Evolutionary conservation across 1,284 basidiomycete species (phyloP).

Genomic region (Cutaneotrichosporon sp.): DNA sequence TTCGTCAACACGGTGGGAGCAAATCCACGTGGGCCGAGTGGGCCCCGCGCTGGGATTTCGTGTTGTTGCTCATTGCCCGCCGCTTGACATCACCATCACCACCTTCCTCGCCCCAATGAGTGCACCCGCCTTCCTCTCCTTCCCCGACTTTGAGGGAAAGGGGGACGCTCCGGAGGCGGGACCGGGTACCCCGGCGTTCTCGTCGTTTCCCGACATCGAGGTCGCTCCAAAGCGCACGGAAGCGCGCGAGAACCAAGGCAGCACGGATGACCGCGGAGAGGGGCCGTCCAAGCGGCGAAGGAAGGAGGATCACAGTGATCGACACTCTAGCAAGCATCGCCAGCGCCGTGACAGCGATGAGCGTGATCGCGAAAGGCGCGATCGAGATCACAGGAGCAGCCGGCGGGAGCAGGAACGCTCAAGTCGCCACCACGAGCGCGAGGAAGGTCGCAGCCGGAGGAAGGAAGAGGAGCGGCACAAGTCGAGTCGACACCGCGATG

Average conservation of each 20-base stretch:
- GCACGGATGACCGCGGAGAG: not conserved
- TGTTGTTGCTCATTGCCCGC: constrained; percentile 2
- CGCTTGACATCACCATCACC: not conserved
- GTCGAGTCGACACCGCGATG: not conserved
- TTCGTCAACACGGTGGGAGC: not conserved
- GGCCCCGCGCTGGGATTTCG: not conserved
- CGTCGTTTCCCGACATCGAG: constrained; percentile 27
- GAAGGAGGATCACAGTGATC: not conserved
- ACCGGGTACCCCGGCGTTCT: constrained; percentile 13
- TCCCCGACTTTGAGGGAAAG: constrained; percentile 13
- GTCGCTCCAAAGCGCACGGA: not conserved
- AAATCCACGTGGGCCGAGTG: not conserved
- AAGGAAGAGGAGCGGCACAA: constrained; percentile 5
- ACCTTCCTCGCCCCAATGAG: constrained; percentile 13
- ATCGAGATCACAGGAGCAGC: not conserved
- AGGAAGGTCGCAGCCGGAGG: constrained; percentile 5
- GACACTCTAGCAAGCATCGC: too few species aligned
- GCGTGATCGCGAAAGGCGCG: constrained; percentile 5
- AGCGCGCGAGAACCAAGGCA: not conserved
- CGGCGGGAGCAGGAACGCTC: not conserved
- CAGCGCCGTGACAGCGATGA: constrained; percentile 1
- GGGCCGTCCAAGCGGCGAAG: not conserved
- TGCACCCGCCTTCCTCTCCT: constrained; percentile 20
- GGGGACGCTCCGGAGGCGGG: not conserved
- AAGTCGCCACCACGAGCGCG: not conserved